Evolutionary conservation across 805 yeast genomes (phyloP), one percentile per base, ranked within the genome.

Genomic region (Wickerhamomyces bisporus): DNA sequence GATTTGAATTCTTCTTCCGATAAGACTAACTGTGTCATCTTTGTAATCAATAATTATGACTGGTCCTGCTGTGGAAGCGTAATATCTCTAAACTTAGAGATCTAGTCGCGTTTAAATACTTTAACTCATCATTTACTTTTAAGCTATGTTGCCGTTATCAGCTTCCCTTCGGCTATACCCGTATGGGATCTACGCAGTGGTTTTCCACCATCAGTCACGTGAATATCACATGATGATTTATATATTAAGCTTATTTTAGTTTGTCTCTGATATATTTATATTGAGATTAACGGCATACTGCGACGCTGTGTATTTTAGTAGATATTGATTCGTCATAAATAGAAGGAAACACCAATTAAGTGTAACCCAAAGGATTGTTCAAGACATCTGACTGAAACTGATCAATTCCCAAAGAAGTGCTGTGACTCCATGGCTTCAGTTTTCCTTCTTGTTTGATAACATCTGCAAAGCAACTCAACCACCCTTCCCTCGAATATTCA

Each of bases 1-100:
- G 45, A 28, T 30, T 46, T 46, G 43, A 53, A 53, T 34, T 55
- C 43, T 20, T 49, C 49, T 32, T 50, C 28, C 13, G 28, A 32
- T 32, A 23, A 17, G 20, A 25, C 21, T 16, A 17, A 17, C 25
- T 18, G 35, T 16, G 23, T 7, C 26, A 18, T 35, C 16, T 15
- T 20, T 14, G n/a, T 15, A n/a, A n/a, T n/a, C n/a, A n/a, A n/a
- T n/a, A n/a, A n/a, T n/a, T n/a, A n/a, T n/a, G n/a, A n/a, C n/a
- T n/a, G n/a, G n/a, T n/a, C n/a, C n/a, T n/a, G n/a, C n/a, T n/a
- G n/a, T n/a, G n/a, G n/a, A n/a, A n/a, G n/a, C n/a, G n/a, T n/a
- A n/a, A n/a, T n/a, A n/a, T n/a, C n/a, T n/a, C n/a, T n/a, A n/a
- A n/a, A n/a, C n/a, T n/a, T n/a, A n/a, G n/a, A n/a, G n/a, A n/a